These are phyloP conservation scores for Mucor lusitanicus DNA, from an alignment of 371 early-diverging fungal genomes.

Conservation along the genomic window DNA sequence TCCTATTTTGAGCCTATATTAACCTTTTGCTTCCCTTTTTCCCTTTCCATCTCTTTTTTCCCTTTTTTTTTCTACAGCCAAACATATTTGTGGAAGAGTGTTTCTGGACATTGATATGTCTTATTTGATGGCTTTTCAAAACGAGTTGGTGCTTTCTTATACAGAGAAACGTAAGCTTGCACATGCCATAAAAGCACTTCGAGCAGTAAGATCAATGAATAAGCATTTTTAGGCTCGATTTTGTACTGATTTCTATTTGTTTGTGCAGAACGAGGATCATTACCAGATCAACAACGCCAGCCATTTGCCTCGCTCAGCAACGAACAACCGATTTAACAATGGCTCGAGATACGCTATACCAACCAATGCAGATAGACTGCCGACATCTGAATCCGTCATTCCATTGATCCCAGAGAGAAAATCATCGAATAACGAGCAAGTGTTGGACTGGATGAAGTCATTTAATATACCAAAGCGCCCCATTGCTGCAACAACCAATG, in stretches of 20 bases:
- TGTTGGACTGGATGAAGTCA: conserved; percentile 23
- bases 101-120: conserved; percentile 25
- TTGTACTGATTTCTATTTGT: not conserved
- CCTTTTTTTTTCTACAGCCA: conserved; percentile 8
- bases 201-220: conserved; percentile 18
- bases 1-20: not conserved
- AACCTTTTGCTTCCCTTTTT: conserved; percentile 1
- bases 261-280: conserved; percentile 11
- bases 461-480: conserved; percentile 25
- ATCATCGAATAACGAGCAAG: conserved; percentile 31
- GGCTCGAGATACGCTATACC: conserved; percentile 8
- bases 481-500: conserved; percentile 1
- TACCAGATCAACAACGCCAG: conserved; percentile 4
- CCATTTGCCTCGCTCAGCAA: not conserved
- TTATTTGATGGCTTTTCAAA: conserved; percentile 15
- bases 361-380: not conserved
- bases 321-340: conserved; percentile 5
- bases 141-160: conserved; percentile 19
- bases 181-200: conserved; percentile 27
- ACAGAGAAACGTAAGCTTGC: conserved; percentile 34
- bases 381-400: conserved; percentile 7
- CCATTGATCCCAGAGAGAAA: conserved; percentile 32
- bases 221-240: not conserved
- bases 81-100: conserved; percentile 22
- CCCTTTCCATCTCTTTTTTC: not conserved